Evolutionary conservation across 1,284 basidiomycete species (phyloP).

Genomic region (Boletus semigastroideus): DNA sequence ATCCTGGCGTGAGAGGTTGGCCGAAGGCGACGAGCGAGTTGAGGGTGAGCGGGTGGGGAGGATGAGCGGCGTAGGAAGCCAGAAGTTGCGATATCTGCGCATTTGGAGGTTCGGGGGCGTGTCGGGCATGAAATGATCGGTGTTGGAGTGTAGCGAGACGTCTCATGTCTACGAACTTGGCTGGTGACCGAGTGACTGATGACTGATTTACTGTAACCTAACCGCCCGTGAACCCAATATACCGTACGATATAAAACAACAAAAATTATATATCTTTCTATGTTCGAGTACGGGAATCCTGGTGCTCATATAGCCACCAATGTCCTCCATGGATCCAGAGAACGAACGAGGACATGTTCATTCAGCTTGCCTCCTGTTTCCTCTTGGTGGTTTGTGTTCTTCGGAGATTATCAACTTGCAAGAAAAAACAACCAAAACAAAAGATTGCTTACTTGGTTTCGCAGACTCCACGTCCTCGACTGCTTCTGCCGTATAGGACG

Average conservation of each 20-base stretch:
- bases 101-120: constrained; percentile 28
- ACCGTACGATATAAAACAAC: constrained; percentile 21
- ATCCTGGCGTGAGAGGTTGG: constrained; percentile 65
- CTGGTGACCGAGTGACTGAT: too few species aligned
- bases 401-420: constrained; percentile 3
- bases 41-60: constrained; percentile 57
- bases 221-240: constrained; percentile 4
- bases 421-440: not conserved
- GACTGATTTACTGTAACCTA: too few species aligned
- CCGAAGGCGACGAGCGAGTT: constrained; percentile 71
- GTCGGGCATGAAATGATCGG: constrained; percentile 25
- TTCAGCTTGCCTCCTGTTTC: constrained; percentile 24
- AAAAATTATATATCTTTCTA: constrained; percentile 28
- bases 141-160: constrained; percentile 4
- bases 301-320: not conserved
- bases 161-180: not conserved
- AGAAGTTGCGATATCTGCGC: constrained; percentile 30
- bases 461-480: constrained; percentile 26
- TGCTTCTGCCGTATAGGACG: constrained; percentile 32
- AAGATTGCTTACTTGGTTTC: constrained; percentile 29
- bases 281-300: constrained; percentile 22
- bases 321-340: constrained; percentile 4
- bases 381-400: constrained; percentile 28
- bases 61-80: constrained; percentile 34
- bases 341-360: constrained; percentile 8